Evolutionary conservation across 139 green algal genomes (phyloP), one percentile per base, ranked within the genome.

Genomic region (Astrephomene gubernaculifera): DNA sequence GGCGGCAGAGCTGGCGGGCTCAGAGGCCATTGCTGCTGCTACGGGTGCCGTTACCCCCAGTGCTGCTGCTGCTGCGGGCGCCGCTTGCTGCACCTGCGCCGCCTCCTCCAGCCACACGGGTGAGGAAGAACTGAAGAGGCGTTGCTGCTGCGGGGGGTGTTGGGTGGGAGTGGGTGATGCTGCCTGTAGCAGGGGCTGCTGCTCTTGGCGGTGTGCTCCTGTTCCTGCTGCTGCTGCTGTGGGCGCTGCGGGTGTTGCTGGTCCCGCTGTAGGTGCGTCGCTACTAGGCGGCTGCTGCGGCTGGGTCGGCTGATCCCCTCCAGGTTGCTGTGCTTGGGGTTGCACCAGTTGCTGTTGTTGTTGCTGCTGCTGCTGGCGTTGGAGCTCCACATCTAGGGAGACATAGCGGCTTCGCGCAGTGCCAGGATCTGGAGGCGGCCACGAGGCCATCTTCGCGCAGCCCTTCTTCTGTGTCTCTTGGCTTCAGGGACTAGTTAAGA

Each of bases 311-410:
- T 53, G 49, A 44, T 31, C 63, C 25, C 25, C n/a, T n/a, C n/a
- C n/a, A n/a, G n/a, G n/a, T n/a, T n/a, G n/a, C n/a, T n/a, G n/a
- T n/a, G 1, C 25, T 54, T 80, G 71, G 31, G 38, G 49, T 69
- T 70, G 73, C 38, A 5, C 35, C 53, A 41, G 43, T 29, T 70
- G 73, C 52, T 49, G 38, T 4, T 52, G 49, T 41, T 69, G 73
- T 9, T 81, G 21, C 49, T 64, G 35, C 2, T 69, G 52, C 24
- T 69, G 12, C 35, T 81, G 73, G 25, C 24, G 49, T 29, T 69
- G 73, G 33, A 81, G 54, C 57, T 83, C 75, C 6, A 83, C 39
- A 35, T 83, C 75, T 17, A 72, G 31, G 24, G 75, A 44, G 4
- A 60, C 36, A 25, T 83, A 83, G 25, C 60, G 75, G 43, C 27